Evolutionary conservation across 1,284 basidiomycete genomes (phyloP), one percentile per base, ranked within the genome.

Genomic region (Xerocomus amazonicus): DNA sequence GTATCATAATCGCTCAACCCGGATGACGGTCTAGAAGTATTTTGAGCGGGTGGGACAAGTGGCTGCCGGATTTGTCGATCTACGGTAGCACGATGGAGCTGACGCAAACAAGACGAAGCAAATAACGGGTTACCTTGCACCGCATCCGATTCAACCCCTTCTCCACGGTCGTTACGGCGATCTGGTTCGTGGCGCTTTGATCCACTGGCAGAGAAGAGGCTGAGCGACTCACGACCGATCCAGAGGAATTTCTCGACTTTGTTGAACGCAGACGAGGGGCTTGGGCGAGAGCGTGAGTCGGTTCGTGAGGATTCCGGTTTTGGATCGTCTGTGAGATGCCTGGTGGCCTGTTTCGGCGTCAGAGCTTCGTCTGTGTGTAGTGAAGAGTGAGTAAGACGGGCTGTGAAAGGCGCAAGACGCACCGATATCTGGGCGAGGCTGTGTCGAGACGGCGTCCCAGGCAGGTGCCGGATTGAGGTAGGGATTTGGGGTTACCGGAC

Each of bases 241-340:
- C 64, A 71, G 1, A 73, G 57, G 17, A 70, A 62, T 47, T 62
- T 71, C 39, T 72, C 70, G 27, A 70, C 66, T 58, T 65, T 70
- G 52, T 66, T 60, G 47, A 71, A 51, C 8, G 52, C 47, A 13
- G 50, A 46, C 1, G 55, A 53, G 12, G 61, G 51, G 19, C 42
- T 43, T 27, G 42, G 14, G 10, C 46, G 54, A 5, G 7, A 23
- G 35, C 50, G 50, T 6, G 46, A 14, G n/a, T 59, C 60, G 37
- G 33, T 42, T 35, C 43, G 55, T 16, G 51, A 28, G n/a, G 34
- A 9, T 3, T 44, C 50, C 16, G 6, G 9, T 3, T 14, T 45
- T 1, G 33, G 33, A 29, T 52, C 54, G 9, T 17, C 31, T 28
- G 27, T 51, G 12, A 50, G 42, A 5, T 37, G 0, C 35, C 39